A percentile compares a stretch with the other conserved stretches of the same genome.
Evolutionary conservation across 192 early-diverging fungal genomes (phyloP).

Genomic region (Entomortierella parvispora): DNA sequence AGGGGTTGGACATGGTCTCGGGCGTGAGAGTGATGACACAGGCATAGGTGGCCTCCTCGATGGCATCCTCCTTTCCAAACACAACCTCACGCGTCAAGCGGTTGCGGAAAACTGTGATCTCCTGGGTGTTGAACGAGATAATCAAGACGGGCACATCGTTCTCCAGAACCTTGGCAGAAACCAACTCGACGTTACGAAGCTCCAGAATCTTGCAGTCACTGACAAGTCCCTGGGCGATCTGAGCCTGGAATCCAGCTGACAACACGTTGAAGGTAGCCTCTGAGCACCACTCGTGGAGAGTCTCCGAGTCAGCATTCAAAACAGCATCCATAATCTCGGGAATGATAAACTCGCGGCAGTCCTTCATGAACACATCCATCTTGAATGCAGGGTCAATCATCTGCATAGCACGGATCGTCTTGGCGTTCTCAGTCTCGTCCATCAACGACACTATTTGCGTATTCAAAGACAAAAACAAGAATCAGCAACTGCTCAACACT

Average conservation of each 20-base stretch:
- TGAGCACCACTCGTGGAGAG: constrained; percentile 92
- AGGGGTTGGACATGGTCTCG: constrained; percentile 78
- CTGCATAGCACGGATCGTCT: constrained; percentile 86
- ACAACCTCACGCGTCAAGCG: constrained; percentile 84
- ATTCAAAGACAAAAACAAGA: neutral
- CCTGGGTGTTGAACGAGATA: constrained; percentile 91
- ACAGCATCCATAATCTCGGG: constrained; percentile 98
- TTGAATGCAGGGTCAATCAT: constrained; percentile 88
- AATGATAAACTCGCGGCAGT: constrained; percentile 91
- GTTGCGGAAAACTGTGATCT: constrained; percentile 94
- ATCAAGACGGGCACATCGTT: constrained; percentile 93
- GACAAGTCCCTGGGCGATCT: constrained; percentile 87
- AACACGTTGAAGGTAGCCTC: constrained; percentile 91
- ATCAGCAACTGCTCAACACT: neutral
- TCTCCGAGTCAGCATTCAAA: constrained; percentile 83
- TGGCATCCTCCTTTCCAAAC: constrained; percentile 88
- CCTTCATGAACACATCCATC: constrained; percentile 88
- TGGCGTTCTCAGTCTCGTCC: constrained; percentile 93
- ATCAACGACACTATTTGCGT: constrained; percentile 70
- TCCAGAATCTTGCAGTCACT: constrained; percentile 97
- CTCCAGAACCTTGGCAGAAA: constrained; percentile 90
- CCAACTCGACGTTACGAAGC: constrained; percentile 89
- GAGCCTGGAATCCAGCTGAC: constrained; percentile 83
- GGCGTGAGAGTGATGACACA: constrained; percentile 92
- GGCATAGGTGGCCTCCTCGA: constrained; percentile 88